These are phyloP conservation scores for Talaromyces sp. DNA, from an alignment of 2,329 filamentous ascomycete species.

Conservation along the genomic window DNA sequence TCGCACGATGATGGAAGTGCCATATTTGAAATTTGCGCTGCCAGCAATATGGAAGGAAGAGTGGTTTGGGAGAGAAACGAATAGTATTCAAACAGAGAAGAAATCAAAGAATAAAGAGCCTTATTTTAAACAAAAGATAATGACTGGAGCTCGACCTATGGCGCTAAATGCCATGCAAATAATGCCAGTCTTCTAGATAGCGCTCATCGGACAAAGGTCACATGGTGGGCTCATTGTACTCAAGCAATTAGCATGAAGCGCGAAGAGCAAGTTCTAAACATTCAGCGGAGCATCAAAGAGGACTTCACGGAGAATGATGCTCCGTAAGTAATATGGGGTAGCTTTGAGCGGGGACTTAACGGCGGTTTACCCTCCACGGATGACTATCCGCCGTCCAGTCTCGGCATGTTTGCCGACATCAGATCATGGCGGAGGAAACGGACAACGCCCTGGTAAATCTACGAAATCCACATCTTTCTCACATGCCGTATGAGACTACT, in stretches of 20 bases:
- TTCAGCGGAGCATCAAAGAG: neutral
- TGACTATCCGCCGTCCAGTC: neutral
- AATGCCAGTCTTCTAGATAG: neutral
- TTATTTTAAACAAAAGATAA: neutral
- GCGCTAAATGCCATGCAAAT: neutral
- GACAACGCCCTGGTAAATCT: neutral
- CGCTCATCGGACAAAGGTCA: neutral
- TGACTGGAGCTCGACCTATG: neutral
- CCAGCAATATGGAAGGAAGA: neutral
- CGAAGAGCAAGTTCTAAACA: neutral
- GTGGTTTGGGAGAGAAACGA: neutral
- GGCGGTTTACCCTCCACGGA: neutral
- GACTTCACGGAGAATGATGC: neutral
- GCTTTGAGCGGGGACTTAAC: neutral
- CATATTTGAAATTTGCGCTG: neutral
- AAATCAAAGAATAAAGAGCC: neutral
- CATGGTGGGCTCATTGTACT: neutral
- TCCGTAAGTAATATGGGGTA: neutral
- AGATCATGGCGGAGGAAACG: neutral
- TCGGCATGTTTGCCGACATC: neutral
- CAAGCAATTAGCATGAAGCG: neutral
- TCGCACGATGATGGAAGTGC: conserved; percentile 24
- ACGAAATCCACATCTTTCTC: neutral
- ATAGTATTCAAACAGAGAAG: neutral
- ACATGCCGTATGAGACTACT: too few relatives aligned